Percentiles rank a stretch among this genome's conserved stretches.
These are phyloP conservation scores for Pyrenochaeta sp. DNA, from an alignment of 2,329 filamentous ascomycete genomes.

Conservation along the genomic window DNA sequence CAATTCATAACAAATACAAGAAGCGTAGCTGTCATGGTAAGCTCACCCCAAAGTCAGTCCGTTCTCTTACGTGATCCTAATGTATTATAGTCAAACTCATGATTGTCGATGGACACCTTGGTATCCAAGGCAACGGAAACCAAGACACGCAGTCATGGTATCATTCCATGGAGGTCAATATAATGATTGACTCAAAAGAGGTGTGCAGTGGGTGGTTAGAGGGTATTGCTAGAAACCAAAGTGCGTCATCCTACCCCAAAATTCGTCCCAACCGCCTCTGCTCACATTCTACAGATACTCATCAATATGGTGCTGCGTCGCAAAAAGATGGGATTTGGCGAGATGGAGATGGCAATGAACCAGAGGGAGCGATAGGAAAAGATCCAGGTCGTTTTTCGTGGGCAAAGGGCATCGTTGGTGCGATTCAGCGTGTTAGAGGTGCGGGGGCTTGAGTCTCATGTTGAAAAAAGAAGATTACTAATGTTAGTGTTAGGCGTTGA, in stretches of 20 bases:
- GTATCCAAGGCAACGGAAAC: constrained; percentile 78
- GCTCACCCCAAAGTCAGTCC: neutral
- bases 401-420: constrained; percentile 66
- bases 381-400: constrained; percentile 66
- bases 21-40: constrained; percentile 70
- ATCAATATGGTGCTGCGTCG: constrained; percentile 63
- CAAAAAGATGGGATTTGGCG: constrained; percentile 70
- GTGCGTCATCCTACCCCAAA: constrained; percentile 9
- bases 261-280: neutral
- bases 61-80: neutral
- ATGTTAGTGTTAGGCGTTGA: no score
- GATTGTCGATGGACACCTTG: constrained; percentile 74
- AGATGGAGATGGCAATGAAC: constrained; percentile 56
- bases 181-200: constrained; percentile 72
- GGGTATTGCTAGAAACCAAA: constrained; percentile 70
- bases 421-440: constrained; percentile 66
- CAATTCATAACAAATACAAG: constrained; percentile 72
- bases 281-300: constrained; percentile 57
- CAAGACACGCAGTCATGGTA: constrained; percentile 84
- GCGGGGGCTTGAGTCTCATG: constrained; percentile 55
- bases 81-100: constrained; percentile 69
- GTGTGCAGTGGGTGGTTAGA: constrained; percentile 72
- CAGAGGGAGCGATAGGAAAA: constrained; percentile 52
- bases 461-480: no score
- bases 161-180: constrained; percentile 79